A percentile compares a stretch with the other conserved stretches of the same genome.
phyloP scores from a whole-genome alignment of 495 filamentous ascomycete genomes.

The Tuber aestivum region DNA sequence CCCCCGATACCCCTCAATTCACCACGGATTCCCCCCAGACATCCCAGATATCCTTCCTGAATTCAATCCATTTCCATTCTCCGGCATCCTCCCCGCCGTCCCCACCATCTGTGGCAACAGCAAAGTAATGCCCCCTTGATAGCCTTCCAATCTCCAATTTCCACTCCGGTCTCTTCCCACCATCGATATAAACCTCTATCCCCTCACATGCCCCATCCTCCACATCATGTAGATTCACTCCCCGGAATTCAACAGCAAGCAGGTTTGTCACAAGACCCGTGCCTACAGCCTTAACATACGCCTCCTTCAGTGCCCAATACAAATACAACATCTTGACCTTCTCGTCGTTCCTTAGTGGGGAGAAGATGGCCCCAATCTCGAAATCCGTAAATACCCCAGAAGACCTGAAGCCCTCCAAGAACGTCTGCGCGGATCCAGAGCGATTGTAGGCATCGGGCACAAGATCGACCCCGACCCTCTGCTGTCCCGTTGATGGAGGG shows the following conservation, averaged over 20 bases:
- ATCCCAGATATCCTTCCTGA: slow-evolving; percentile 18
- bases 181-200: slow-evolving; percentile 24
- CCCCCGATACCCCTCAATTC: background rate
- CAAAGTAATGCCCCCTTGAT: slow-evolving; percentile 17
- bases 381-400: slow-evolving; percentile 29
- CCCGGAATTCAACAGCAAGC: slow-evolving; percentile 33
- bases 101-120: slow-evolving; percentile 17
- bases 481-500: background rate
- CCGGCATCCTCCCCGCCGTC: slow-evolving; percentile 11
- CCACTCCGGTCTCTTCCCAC: slow-evolving; percentile 18
- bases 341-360: slow-evolving; percentile 9
- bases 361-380: slow-evolving; percentile 26
- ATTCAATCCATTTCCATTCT: slow-evolving; percentile 19
- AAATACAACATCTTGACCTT: slow-evolving; percentile 33
- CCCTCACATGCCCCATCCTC: slow-evolving; percentile 29
- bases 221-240: slow-evolving; percentile 13
- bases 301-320: slow-evolving; percentile 41
- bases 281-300: slow-evolving; percentile 41
- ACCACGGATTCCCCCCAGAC: slow-evolving; percentile 10
- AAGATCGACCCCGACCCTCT: slow-evolving; percentile 37
- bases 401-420: slow-evolving; percentile 32
- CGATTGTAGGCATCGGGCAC: slow-evolving; percentile 32
- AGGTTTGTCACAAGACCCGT: slow-evolving; percentile 37
- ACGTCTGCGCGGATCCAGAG: slow-evolving; percentile 13
- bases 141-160: slow-evolving; percentile 20